Conservation (phyloP, 1,139 yeast genomes). For the Geotrichum histeridarum region DNA sequence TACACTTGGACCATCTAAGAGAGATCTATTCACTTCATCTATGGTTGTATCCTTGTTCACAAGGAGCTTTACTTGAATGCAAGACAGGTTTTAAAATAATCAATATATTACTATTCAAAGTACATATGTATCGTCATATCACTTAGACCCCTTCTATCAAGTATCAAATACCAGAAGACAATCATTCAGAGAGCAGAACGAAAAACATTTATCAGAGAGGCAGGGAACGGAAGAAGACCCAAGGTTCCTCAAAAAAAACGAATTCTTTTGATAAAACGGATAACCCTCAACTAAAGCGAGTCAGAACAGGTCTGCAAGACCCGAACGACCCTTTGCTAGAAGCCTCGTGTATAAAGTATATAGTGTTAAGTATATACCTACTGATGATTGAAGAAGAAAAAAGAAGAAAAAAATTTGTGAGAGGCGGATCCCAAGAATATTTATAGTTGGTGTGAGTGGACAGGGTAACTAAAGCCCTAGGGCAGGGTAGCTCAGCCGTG, state of each 20-base stretch:
- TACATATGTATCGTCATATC: constrained; percentile 6
- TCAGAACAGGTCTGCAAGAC: constrained; percentile 12
- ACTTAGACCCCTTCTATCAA: constrained; percentile 1
- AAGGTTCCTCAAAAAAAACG: neutral
- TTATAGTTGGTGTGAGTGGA: too few relatives aligned
- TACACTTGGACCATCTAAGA: too few relatives aligned
- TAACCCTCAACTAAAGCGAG: constrained; percentile 18
- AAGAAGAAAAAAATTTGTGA: neutral
- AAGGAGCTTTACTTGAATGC: too few relatives aligned
- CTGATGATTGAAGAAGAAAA: constrained; percentile 14
- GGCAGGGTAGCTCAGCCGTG: too few relatives aligned
- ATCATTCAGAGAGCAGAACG: constrained; percentile 14
- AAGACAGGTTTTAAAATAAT: neutral
- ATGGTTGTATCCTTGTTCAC: too few relatives aligned
- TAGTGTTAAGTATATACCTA: constrained; percentile 18
- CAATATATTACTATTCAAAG: neutral
- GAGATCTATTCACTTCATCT: too few relatives aligned
- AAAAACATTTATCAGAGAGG: constrained; percentile 12
- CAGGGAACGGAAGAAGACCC: constrained; percentile 18
- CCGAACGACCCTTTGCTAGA: constrained; percentile 3
- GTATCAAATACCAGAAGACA: constrained; percentile 4
- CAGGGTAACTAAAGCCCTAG: too few relatives aligned
- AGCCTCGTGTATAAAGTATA: constrained; percentile 14
- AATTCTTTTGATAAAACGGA: neutral
- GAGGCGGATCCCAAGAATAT: too few relatives aligned